Base-by-base conservation (phyloP, 2,329 filamentous ascomycete genomes). In the Periconia digitata region DNA sequence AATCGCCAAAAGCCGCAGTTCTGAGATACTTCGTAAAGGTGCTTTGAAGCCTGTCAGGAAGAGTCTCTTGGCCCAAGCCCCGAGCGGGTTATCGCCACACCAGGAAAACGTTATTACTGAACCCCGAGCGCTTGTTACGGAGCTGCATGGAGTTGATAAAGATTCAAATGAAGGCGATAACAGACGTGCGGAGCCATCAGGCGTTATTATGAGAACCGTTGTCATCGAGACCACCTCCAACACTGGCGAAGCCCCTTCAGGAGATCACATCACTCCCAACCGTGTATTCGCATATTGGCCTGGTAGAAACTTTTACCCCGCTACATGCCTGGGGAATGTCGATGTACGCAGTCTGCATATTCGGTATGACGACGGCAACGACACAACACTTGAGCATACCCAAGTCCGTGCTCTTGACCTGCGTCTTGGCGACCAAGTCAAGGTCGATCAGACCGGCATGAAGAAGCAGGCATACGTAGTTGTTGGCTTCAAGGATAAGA, bases 271-370 rank as follows among this genome's bases (percentile, higher is more conserved):
- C 20, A 71, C 74, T 12, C 76, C 77, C 5, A 79, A 80, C 45
- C 76, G 83, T 51, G 76, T 85, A 0, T 75, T 85, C 52, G 82
- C 83, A 7, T 72, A 75, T 22, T 86, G 83, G 76, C 82, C 76
- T 54, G 77, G 79, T 17, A 76, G 72, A 40, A 75, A 76, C 44
- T 85, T 79, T 60, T 84, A 83, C 59, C 81, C 83, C 40, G 83
- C 80, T 8, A 81, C 76, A n/a, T 85, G 78, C 56, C 63, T 84
- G 27, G 79, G 77, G 2, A 69, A 67, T 15, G 69, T 76, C 17
- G 63, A 71, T 38, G 59, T 66, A 2, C 63, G 69, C 10, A 75
- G 74, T 23, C 77, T 79, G 55, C 64, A 71, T 13, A 58, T 79
- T 20, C 70, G 71, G n/a, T 80, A 75, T 43, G 77, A 79, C 51